These are phyloP conservation scores for Haematococcus lacustris DNA, from an alignment of 139 green algal species.

Conservation along the genomic window DNA sequence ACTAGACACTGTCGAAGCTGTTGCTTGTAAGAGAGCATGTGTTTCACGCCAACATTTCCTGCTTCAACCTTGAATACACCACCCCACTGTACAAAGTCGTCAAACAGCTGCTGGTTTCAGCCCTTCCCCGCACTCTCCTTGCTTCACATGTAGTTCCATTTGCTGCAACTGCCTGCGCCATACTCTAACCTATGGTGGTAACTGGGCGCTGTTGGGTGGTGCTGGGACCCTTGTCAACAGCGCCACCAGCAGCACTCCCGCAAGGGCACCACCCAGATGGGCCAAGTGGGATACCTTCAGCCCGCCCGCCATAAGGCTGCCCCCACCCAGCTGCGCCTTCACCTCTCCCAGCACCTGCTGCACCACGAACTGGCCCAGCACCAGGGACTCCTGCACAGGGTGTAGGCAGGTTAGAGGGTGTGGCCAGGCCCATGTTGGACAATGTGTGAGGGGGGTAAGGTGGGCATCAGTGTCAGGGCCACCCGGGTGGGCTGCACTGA, in stretches of 20 bases:
- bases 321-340: conserved; percentile 35
- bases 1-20: too few relatives aligned
- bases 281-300: conserved; percentile 58
- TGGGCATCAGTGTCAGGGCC: neutral
- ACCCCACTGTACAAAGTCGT: too few relatives aligned
- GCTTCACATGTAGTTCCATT: too few relatives aligned
- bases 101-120: too few relatives aligned
- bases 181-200: too few relatives aligned
- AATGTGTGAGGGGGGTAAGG: neutral
- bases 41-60: too few relatives aligned
- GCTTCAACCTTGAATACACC: too few relatives aligned
- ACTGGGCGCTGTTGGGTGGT: too few relatives aligned
- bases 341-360: conserved; percentile 49
- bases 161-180: too few relatives aligned
- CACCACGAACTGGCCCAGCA: conserved; percentile 81
- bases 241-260: conserved; percentile 60
- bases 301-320: conserved; percentile 25
- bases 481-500: neutral
- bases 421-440: neutral
- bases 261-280: conserved; percentile 62
- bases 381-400: conserved; percentile 41
- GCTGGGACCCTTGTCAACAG: conserved; percentile 22
- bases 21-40: too few relatives aligned
- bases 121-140: too few relatives aligned
- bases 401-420: neutral